Conservation (phyloP, 2,329 filamentous ascomycete genomes). For the Penicillium brasilianum region DNA sequence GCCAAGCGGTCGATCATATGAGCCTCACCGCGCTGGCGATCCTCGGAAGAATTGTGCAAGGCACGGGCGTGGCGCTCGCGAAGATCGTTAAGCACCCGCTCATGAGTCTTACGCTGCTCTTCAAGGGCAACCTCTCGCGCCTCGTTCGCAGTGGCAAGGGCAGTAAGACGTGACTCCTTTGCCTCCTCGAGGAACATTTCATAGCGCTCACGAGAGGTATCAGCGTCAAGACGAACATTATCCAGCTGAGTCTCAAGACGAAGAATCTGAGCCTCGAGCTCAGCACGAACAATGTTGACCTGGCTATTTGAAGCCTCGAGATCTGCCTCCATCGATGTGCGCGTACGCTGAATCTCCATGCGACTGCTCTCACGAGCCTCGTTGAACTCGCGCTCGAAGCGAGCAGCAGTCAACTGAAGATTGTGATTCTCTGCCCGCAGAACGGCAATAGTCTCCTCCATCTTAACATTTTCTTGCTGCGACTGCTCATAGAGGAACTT, state of each 20-base stretch:
- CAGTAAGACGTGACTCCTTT: conserved; percentile 68
- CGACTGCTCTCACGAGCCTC: conserved; percentile 81
- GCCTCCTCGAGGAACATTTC: conserved; percentile 86
- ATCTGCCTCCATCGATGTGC: conserved; percentile 77
- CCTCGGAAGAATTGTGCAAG: conserved; percentile 75
- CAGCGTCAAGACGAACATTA: conserved; percentile 75
- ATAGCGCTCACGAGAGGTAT: conserved; percentile 78
- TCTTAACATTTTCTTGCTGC: conserved; percentile 64
- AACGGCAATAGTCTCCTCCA: conserved; percentile 61
- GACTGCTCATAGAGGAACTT: conserved; percentile 76
- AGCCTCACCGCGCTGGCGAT: conserved; percentile 78
- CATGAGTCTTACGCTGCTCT: conserved; percentile 68
- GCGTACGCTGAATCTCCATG: conserved; percentile 79
- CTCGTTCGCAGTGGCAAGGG: conserved; percentile 60
- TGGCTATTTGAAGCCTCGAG: conserved; percentile 83
- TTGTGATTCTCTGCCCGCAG: conserved; percentile 65
- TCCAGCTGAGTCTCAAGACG: conserved; percentile 77
- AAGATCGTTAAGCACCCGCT: conserved; percentile 74
- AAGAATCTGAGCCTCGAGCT: conserved; percentile 78
- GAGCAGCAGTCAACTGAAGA: conserved; percentile 70
- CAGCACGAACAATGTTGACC: conserved; percentile 79
- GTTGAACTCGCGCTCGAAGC: conserved; percentile 80
- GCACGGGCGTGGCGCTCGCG: conserved; percentile 76
- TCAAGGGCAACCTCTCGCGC: conserved; percentile 59
- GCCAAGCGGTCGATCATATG: conserved; percentile 80